Evolutionary conservation across 257 asterid genomes (phyloP), one percentile per base, ranked within the genome.

Genomic region (Ocimum tenuiflorum): DNA sequence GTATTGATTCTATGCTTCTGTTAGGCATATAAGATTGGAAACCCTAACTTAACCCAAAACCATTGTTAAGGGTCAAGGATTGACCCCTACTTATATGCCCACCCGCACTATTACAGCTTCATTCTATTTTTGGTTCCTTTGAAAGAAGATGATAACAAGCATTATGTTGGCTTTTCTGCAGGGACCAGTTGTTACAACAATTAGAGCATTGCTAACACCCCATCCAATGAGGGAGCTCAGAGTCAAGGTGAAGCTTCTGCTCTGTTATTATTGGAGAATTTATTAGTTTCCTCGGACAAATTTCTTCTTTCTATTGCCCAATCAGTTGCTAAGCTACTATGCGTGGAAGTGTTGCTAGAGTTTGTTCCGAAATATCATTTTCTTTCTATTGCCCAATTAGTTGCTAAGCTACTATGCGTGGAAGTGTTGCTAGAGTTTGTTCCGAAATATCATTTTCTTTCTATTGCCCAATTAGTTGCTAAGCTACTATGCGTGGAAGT

Each of bases 201-300:
- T 94, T 65, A 84, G 99, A 82, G 99, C 99, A 5, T 74, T 94
- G 73, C 72, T 92, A 73, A 89, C 99, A 3, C 97, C 99, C 72
- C 95, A 94, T 78, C 99, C 99, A 9, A 94, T 94, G 99, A 90
- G 85, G 86, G 99, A 94, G 83, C 97, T 94, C 59, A 83, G 97
- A 42, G 97, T 94, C 70, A 94, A 94, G 99, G 99, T 89, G 68
- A 76, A 65, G 47, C 63, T 58, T 72, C 47, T n/a, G 31, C 2
- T 27, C 4, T 27, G 63, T 63, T 17, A 13, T 59, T 49, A 23
- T 29, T 31, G 9, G 7, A 43, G 55, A 12, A 46, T 35, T 47
- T 48, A 19, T 20, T 14, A 31, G 56, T 48, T 43, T 47, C n/a
- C 45, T 31, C 31, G 4, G 31, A 27, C 31, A 2, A 27, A 27